Evolutionary conservation across 2,329 filamentous ascomycete species (phyloP).

Genomic region (Elsinoe ampelina): DNA sequence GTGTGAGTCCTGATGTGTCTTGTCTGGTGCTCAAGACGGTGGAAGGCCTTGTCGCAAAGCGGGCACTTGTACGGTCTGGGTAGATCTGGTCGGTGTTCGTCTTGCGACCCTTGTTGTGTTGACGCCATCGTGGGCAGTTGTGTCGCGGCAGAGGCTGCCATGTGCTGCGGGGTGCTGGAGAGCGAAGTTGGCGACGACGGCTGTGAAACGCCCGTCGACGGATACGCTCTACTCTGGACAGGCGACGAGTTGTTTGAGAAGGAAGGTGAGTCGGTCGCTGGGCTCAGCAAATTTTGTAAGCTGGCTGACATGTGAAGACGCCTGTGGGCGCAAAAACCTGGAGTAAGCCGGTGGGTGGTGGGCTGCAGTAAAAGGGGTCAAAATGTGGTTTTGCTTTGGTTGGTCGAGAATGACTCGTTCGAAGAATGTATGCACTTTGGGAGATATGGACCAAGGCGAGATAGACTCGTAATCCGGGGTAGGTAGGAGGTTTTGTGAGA

Average conservation of each 20-base stretch:
- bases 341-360: constrained; percentile 9
- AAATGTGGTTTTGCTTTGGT: neutral
- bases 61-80: constrained; percentile 97
- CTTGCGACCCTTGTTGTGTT: constrained; percentile 53
- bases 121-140: constrained; percentile 38
- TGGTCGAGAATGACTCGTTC: neutral
- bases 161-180: constrained; percentile 18
- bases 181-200: constrained; percentile 32
- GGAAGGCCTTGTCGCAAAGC: constrained; percentile 96
- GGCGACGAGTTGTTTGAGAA: constrained; percentile 16
- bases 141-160: constrained; percentile 39
- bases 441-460: neutral
- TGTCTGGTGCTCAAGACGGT: constrained; percentile 90
- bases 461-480: neutral
- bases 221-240: constrained; percentile 25
- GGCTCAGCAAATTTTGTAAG: constrained; percentile 19
- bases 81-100: constrained; percentile 66
- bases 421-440: neutral
- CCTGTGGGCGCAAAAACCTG: constrained; percentile 9
- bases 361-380: neutral
- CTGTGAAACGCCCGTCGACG: constrained; percentile 40
- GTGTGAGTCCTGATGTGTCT: constrained; percentile 93
- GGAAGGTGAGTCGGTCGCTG: constrained; percentile 17
- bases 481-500: neutral
- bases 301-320: constrained; percentile 17